A percentile compares a stretch with the other conserved stretches of the same genome.
These are phyloP conservation scores for Geum urbanum DNA, from an alignment of 306 rosid genomes.

Conservation along the genomic window DNA sequence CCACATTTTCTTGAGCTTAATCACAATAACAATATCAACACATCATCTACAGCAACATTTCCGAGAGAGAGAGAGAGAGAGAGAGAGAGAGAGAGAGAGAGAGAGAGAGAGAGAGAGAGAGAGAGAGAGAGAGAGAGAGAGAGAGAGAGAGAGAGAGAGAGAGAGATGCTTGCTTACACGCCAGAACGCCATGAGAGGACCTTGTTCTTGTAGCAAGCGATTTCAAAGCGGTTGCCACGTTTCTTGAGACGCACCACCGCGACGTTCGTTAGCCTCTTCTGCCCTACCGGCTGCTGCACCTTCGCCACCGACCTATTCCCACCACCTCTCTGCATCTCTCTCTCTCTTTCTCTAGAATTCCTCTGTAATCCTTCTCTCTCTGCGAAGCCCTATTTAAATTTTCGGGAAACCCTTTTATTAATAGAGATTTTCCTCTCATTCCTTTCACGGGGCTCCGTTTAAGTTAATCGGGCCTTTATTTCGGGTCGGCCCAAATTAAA, in stretches of 20 bases:
- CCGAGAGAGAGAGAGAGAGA: not conserved
- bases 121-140: no score
- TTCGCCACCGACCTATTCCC: constrained; percentile 7
- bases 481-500: not conserved
- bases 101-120: not conserved
- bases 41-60: not conserved
- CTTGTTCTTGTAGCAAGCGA: constrained; percentile 89
- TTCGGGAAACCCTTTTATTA: not conserved
- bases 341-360: not conserved
- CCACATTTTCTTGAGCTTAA: not conserved
- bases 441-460: no score
- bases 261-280: constrained; percentile 90
- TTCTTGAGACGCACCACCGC: constrained; percentile 90
- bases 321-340: constrained; percentile 26
- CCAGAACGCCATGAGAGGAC: constrained; percentile 97
- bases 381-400: not conserved
- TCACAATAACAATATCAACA: not conserved
- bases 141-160: not conserved
- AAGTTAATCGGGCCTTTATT: not conserved
- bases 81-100: no score
- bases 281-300: constrained; percentile 95
- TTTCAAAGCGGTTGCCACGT: constrained; percentile 79
- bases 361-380: not conserved
- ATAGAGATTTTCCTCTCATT: not conserved
- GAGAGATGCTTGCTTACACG: constrained; percentile 44